Base-by-base conservation (phyloP, 192 early-diverging fungal genomes). In the Podila minutissima region DNA sequence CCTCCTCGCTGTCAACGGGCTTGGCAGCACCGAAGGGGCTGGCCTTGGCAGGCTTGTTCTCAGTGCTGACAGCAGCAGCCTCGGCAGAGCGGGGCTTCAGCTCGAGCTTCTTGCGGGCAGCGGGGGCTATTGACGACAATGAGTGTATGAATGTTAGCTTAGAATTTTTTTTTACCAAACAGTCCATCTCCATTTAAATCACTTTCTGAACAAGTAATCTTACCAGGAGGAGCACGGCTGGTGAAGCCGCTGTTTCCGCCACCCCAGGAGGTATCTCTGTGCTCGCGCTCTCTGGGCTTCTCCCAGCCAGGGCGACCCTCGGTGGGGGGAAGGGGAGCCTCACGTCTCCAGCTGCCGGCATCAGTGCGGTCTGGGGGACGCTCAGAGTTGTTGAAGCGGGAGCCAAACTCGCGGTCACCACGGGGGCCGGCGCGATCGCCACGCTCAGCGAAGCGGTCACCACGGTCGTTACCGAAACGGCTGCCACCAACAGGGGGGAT, bases 11-110 rank as follows among this genome's bases (percentile, higher is more conserved):
- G 74, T 92, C 90, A 67, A 92, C 86, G 46, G 91, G 90, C 57
- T 83, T 87, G 35, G 91, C 91, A 26, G 74, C 88, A 22, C 91
- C 91, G 58, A 92, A 92, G 58, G 91, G 91, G 78, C 87, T 89
- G 33, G 86, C 74, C 68, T 88, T 90, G 59, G 71, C 78, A 37
- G 61, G 58, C 26, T 51, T 61, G 35, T 64, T 22, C 15, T 69
- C 72, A n/a, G 74, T 55, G 22, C 83, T 32, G n/a, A 67, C 74
- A 41, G 75, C 12, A 41, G 71, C 46, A 38, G 72, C 51, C 29
- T 65, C 70, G 37, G 85, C 41, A 51, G 82, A 75, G 61, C 89
- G 86, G 37, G 90, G 89, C 81, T 85, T 86, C 22, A 91, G 74
- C 41, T 88, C 79, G 13, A 91, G 70, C 59, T 82, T 82, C 67